A percentile compares a stretch with the other conserved stretches of the same genome.
Evolutionary conservation across 257 asterid genomes (phyloP).

Genomic region (Rehmannia glutinosa): DNA sequence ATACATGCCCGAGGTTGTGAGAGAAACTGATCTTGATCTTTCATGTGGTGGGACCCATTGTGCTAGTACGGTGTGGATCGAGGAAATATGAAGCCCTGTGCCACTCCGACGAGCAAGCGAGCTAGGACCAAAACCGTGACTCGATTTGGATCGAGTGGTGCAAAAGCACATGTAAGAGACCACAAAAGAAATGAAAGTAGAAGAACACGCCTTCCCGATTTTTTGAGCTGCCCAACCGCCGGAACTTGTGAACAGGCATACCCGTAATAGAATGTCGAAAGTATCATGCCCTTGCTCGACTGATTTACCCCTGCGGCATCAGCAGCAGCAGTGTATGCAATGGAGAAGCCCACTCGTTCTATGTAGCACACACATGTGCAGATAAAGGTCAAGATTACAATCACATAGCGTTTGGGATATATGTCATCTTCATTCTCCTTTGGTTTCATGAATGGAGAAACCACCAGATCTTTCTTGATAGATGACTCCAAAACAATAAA

Average conservation of each 20-base stretch:
- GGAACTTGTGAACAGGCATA: constrained; percentile 94
- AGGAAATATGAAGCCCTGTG: constrained; percentile 97
- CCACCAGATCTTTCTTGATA: constrained; percentile 1
- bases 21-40: constrained; percentile 83
- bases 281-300: constrained; percentile 81
- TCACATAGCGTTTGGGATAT: constrained; percentile 63
- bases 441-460: constrained; percentile 35
- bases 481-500: not conserved
- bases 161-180: constrained; percentile 82
- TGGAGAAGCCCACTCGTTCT: constrained; percentile 91
- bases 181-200: constrained; percentile 72
- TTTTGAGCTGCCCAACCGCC: constrained; percentile 99
- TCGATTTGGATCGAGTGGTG: constrained; percentile 73
- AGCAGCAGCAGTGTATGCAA: constrained; percentile 90
- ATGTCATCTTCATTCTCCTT: constrained; percentile 53
- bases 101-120: constrained; percentile 90
- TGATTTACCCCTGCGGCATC: constrained; percentile 80
- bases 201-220: constrained; percentile 81
- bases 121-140: constrained; percentile 58
- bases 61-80: constrained; percentile 92
- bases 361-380: constrained; percentile 92
- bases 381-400: constrained; percentile 70
- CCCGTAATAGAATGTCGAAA: constrained; percentile 85
- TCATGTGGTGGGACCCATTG: constrained; percentile 99
- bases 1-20: constrained; percentile 92